Base-by-base conservation (phyloP, 176 grass and related monocot species). In the Poa pratensis region DNA sequence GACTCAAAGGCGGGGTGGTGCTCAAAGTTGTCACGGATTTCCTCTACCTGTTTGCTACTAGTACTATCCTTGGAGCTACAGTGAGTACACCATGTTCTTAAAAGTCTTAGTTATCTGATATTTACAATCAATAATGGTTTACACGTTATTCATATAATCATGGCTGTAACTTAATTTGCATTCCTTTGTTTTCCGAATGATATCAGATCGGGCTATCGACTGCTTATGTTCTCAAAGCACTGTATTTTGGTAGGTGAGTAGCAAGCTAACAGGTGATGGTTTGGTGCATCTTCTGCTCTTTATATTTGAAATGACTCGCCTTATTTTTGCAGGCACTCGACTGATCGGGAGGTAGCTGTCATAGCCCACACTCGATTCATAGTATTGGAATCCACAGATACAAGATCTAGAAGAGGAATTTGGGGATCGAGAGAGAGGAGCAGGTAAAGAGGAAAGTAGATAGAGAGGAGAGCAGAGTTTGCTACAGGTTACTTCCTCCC, bases 181-280 rank as follows among this genome's bases (percentile, higher is more conserved):
- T 11, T 48, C 1, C 45, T 42, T 7, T 67, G 16, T 72, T 90
- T 80, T 50, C 26, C 26, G 52, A 49, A 72, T 84, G 80, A 62
- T 52, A 80, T 59, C 85, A 98, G 96, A 93, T 90, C 14, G 93
- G 96, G 16, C 83, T 98, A 42, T 86, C 62, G n/a, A 98, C 96
- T 62, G 91, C 96, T 84, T 95, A 90, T 90, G 87, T 86, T 94
- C 93, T 98, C 83, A 98, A 90, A 81, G 76, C 79, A 20, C 61
- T 95, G 68, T 98, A 98, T 88, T 93, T 98, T 86, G 93, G 93
- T 86, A 94, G 96, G 96, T 93, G 49, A 88, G 92, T 93, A 68
- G 22, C 14, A 61, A 52, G 46, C 8, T 27, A 15, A 3, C 10
- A 34, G 16, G 50, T 58, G 69, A 35, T 53, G 20, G 24, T 84